Evolutionary conservation across 768 basidiomycete species (phyloP), one percentile per base, ranked within the genome.

Genomic region (Trametes gibbosa): DNA sequence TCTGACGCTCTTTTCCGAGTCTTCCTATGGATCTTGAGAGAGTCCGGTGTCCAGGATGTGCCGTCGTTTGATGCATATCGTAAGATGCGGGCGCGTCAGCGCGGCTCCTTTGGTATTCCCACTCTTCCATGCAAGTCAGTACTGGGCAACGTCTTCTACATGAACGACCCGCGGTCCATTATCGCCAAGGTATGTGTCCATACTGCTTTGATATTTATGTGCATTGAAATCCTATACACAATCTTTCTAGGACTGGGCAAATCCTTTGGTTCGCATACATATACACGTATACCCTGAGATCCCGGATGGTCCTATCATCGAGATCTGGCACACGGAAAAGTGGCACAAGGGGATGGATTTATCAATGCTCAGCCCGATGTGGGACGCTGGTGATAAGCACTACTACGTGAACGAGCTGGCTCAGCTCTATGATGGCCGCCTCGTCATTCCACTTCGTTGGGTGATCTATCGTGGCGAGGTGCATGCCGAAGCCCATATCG

Each of bases 401-500:
- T 65, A 56, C 53, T 65, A 65, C 29, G 48, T 65, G 50, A 49
- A 62, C 21, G 62, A 65, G 41, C 23, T 65, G 14, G 62, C 64
- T 14, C 13, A 41, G 19, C 14, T 64, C 8, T 5, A 14, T 2
- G 41, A 58, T 40, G 61, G 61, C 2, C 25, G 21, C 8, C 56
- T 58, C 16, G 56, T 68, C 2, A 61, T 70, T 14, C 67, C 67
- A 4, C 23, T 63, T 2, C 46, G 62, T 5, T 68, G 64, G 64
- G 8, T 65, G 13, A 52, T 19, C 3, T 27, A 19, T 10, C 12
- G 43, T 5, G 47, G 50, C 4, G 23, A 23, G 2, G 34, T 56
- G 32, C 40, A 49, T 50, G 54, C 46, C 4, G 58, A 64, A 50
- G 59, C 17, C 8, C 41, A 42, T n/a, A 35, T 8, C 35, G 45